Conservation (phyloP, 1,284 basidiomycete genomes). For the Singerocomus inundabilis region DNA sequence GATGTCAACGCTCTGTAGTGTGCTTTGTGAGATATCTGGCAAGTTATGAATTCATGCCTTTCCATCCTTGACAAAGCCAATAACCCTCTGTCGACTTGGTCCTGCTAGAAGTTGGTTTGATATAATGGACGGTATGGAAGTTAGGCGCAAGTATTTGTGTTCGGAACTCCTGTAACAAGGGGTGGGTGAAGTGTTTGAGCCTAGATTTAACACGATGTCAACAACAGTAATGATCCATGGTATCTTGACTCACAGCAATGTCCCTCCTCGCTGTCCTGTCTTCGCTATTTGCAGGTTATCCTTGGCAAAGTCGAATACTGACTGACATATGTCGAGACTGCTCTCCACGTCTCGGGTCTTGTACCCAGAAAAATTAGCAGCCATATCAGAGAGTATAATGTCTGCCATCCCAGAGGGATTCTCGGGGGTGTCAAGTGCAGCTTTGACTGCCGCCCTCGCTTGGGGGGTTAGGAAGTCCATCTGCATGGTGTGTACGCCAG, state of each 20-base stretch:
- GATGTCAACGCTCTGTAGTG: conserved; percentile 3
- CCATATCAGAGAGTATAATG: conserved; percentile 77
- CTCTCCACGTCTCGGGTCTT: conserved; percentile 55
- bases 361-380: conserved; percentile 69
- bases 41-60: conserved; percentile 14
- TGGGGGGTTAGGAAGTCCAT: conserved; percentile 71
- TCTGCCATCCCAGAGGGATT: conserved; percentile 55
- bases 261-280: conserved; percentile 46
- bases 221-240: not conserved
- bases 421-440: conserved; percentile 39
- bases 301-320: conserved; percentile 60
- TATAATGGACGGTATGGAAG: conserved; percentile 56
- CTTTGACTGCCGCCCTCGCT: conserved; percentile 49
- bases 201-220: conserved; percentile 36
- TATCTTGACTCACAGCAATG: conserved; percentile 56
- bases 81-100: conserved; percentile 71
- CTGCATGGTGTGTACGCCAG: conserved; percentile 65
- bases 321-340: conserved; percentile 61
- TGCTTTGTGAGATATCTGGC: not conserved
- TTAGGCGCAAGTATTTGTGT: conserved; percentile 48
- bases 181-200: conserved; percentile 74
- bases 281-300: conserved; percentile 47
- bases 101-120: conserved; percentile 70
- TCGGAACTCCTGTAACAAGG: conserved; percentile 55
- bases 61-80: conserved; percentile 69